Evolutionary conservation across 257 asterid genomes (phyloP).

Genomic region (Gentiana straminea): DNA sequence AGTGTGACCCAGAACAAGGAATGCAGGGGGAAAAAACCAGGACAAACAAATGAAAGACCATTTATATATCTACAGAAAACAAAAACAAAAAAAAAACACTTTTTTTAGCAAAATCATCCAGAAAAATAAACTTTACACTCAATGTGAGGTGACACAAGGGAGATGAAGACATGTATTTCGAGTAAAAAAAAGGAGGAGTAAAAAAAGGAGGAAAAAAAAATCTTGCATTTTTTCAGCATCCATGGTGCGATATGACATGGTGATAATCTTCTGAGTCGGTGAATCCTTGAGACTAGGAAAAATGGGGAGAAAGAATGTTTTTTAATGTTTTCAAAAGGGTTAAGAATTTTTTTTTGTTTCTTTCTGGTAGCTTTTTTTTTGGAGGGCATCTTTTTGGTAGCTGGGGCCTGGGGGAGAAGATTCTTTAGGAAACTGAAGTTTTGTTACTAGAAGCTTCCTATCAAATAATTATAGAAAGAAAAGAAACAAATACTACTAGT

Average conservation of each 20-base stretch:
- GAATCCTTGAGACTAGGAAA: neutral
- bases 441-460: too few species aligned
- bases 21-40: too few species aligned
- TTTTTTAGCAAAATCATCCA: too few species aligned
- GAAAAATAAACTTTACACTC: too few species aligned
- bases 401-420: too few species aligned
- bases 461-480: too few species aligned
- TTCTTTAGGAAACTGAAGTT: neutral
- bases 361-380: neutral
- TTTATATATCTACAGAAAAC: too few species aligned
- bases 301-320: slow-evolving; percentile 7
- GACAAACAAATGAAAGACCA: too few species aligned
- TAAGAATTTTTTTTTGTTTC: neutral
- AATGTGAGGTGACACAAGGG: too few species aligned
- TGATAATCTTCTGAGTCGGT: neutral
- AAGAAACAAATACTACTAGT: neutral
- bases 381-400: too few species aligned
- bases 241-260: slow-evolving; percentile 10
- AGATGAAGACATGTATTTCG: neutral
- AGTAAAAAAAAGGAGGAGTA: neutral
- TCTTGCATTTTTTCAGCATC: slow-evolving; percentile 22
- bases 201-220: neutral
- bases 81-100: too few species aligned
- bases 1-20: too few species aligned
- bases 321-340: neutral